Conservation (phyloP, 2,329 filamentous ascomycete species). For the Ophiocordyceps camponoti-rufipedis region DNA sequence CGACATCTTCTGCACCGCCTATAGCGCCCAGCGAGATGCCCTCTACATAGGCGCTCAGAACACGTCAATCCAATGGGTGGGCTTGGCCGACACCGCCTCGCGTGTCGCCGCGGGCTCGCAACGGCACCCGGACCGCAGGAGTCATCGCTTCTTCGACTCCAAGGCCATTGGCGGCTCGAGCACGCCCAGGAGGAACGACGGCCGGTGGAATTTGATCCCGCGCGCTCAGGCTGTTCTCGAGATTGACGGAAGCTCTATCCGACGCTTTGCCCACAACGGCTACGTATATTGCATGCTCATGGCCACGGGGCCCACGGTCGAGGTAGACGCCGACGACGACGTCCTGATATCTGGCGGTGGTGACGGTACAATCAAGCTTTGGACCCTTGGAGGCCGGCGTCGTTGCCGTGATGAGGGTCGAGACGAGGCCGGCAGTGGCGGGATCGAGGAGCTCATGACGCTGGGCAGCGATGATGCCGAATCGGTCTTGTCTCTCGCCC, state of each 20-base stretch:
- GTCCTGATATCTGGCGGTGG: conserved; percentile 81
- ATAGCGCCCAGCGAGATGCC: conserved; percentile 61
- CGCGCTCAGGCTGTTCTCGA: conserved; percentile 45
- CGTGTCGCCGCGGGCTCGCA: conserved; percentile 42
- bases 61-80: conserved; percentile 86
- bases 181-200: conserved; percentile 52
- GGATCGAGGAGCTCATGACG: conserved; percentile 51
- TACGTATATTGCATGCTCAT: conserved; percentile 96
- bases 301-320: conserved; percentile 46
- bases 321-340: conserved; percentile 57
- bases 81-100: conserved; percentile 44
- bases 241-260: conserved; percentile 63
- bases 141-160: conserved; percentile 87
- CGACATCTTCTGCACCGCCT: conserved; percentile 89
- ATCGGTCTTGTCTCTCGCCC: conserved; percentile 57
- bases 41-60: conserved; percentile 90
- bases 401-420: conserved; percentile 8
- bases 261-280: conserved; percentile 82
- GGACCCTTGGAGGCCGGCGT: conserved; percentile 37
- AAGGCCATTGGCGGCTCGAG: conserved; percentile 65
- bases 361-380: conserved; percentile 89
- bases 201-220: conserved; percentile 35
- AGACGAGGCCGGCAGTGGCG: conserved; percentile 13
- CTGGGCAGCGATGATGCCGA: conserved; percentile 43
- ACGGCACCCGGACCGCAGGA: conserved; percentile 56